A percentile compares a stretch with the other conserved stretches of the same genome.
Conservation (phyloP, 106 monocot genomes). For the Dactylorhiza incarnata region DNA sequence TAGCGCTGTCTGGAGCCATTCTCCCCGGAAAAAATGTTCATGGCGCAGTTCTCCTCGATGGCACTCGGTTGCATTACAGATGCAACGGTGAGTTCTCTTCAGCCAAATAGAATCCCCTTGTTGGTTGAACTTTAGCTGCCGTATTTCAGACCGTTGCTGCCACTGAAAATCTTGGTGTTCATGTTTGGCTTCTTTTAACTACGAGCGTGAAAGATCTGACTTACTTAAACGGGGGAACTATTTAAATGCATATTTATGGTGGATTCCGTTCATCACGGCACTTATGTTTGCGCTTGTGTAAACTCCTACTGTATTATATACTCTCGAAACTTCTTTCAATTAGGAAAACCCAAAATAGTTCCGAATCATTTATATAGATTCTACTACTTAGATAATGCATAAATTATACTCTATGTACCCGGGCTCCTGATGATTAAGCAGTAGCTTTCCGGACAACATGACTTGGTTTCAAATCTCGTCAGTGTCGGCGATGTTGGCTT, state of each 20-base stretch:
- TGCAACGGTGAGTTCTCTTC: conserved; percentile 57
- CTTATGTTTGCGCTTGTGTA: neutral
- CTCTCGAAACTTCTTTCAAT: neutral
- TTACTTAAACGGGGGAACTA: too few relatives aligned
- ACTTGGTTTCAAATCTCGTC: neutral
- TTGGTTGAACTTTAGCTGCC: too few relatives aligned
- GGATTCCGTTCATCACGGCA: neutral
- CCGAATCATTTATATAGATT: neutral
- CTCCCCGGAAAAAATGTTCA: conserved; percentile 82
- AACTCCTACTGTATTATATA: neutral
- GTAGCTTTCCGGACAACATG: neutral
- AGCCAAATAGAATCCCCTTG: neutral
- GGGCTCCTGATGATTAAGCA: neutral
- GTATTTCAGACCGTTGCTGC: neutral
- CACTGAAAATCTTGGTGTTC: neutral
- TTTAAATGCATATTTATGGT: neutral
- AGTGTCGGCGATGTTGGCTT: neutral
- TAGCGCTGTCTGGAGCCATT: conserved; percentile 47
- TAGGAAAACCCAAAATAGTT: neutral
- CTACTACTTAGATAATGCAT: neutral
- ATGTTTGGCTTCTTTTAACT: neutral
- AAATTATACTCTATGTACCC: neutral
- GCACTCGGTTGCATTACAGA: conserved; percentile 66
- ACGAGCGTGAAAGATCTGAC: too few relatives aligned
- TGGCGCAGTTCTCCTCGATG: conserved; percentile 71